These are phyloP conservation scores for Arthrobotrys megalospora DNA, from an alignment of 2,329 filamentous ascomycete species.

Conservation along the genomic window DNA sequence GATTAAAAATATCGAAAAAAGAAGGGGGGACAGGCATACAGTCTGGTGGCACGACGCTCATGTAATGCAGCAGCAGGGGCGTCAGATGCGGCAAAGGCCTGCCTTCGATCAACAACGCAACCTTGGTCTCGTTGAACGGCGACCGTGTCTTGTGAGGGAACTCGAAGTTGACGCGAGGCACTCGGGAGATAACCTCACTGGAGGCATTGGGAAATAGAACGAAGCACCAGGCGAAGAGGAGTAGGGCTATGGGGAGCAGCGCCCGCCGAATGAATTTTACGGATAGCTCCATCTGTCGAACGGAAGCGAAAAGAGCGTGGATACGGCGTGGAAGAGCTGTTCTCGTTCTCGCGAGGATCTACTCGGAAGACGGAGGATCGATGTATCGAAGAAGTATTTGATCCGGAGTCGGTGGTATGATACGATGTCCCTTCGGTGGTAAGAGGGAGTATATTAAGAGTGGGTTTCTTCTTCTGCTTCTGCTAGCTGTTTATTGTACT, in stretches of 20 bases:
- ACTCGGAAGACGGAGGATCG: neutral
- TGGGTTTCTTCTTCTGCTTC: slow-evolving; percentile 2
- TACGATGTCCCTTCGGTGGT: neutral
- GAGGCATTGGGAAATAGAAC: slow-evolving; percentile 50
- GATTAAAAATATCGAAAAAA: neutral
- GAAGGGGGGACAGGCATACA: slow-evolving; percentile 70
- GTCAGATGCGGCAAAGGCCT: slow-evolving; percentile 71
- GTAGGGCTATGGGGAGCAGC: slow-evolving; percentile 36
- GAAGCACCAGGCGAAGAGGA: slow-evolving; percentile 48
- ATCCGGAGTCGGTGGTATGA: neutral
- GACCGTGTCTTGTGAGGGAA: slow-evolving; percentile 64
- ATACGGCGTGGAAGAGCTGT: too few species aligned
- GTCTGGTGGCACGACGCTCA: slow-evolving; percentile 73
- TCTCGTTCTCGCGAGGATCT: too few species aligned
- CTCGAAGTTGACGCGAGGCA: slow-evolving; percentile 45
- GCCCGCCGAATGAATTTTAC: slow-evolving; percentile 33
- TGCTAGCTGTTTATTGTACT: too few species aligned
- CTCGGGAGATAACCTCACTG: slow-evolving; percentile 31
- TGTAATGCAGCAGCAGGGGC: slow-evolving; percentile 73
- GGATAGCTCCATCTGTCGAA: slow-evolving; percentile 22
- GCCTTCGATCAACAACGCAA: slow-evolving; percentile 74
- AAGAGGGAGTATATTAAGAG: slow-evolving; percentile 10
- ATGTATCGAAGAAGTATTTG: neutral
- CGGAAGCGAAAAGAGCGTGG: too few species aligned
- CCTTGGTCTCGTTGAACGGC: slow-evolving; percentile 71